Conservation (phyloP, 768 basidiomycete species). For the Kwoniella newhampshirensis region DNA sequence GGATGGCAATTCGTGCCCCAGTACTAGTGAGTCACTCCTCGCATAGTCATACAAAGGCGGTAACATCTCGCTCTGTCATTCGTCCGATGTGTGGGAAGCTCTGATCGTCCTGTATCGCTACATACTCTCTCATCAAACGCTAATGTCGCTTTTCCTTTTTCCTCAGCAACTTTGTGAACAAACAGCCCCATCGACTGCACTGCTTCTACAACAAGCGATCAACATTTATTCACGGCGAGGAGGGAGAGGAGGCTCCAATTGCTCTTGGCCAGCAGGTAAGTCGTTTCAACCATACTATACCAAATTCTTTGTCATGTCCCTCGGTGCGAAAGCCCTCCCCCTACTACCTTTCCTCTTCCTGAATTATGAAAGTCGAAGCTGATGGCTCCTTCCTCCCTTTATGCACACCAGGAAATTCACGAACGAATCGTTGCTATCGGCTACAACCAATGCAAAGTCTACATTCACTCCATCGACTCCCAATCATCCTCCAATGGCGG, state of each 20-base stretch:
- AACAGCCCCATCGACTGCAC: slow-evolving; percentile 92
- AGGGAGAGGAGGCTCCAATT: slow-evolving; percentile 87
- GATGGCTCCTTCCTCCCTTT: background rate
- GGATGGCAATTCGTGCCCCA: slow-evolving; percentile 99
- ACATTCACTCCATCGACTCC: slow-evolving; percentile 96
- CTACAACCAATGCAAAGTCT: slow-evolving; percentile 96
- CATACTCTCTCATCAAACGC: background rate
- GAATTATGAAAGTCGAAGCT: background rate
- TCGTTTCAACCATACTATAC: slow-evolving; percentile 15
- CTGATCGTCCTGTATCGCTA: too few species aligned
- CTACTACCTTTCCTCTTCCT: background rate
- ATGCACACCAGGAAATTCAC: slow-evolving; percentile 82
- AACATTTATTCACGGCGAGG: slow-evolving; percentile 93
- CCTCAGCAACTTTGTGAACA: slow-evolving; percentile 94
- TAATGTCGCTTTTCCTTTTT: background rate
- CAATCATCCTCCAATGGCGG: slow-evolving; percentile 92
- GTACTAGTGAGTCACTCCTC: slow-evolving; percentile 65
- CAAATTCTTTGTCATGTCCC: too few species aligned
- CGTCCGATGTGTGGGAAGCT: too few species aligned
- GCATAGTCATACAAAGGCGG: background rate
- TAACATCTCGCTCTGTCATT: background rate
- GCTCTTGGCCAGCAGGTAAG: slow-evolving; percentile 90
- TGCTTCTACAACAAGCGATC: slow-evolving; percentile 99
- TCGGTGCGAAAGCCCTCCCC: background rate
- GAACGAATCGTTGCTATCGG: slow-evolving; percentile 90